phyloP scores from a whole-genome alignment of 768 basidiomycete species.

The Serendipita vermifera region DNA sequence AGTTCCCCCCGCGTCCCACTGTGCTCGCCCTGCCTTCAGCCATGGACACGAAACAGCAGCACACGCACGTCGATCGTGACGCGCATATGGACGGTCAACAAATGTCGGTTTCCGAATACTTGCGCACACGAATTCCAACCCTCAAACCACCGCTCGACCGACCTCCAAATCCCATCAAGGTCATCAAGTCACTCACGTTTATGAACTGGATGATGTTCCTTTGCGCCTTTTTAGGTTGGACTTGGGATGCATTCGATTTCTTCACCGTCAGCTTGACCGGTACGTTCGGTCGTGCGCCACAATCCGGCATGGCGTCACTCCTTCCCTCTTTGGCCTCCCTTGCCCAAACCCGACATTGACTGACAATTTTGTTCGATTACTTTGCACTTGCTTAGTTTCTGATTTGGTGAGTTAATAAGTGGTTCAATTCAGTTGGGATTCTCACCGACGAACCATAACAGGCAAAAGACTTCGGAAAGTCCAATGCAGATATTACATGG shows the following conservation, averaged over 20 bases:
- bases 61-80: not conserved
- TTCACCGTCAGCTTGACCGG: constrained; percentile 43
- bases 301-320: too few species aligned
- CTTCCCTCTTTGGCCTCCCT: too few species aligned
- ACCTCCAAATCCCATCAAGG: constrained; percentile 2
- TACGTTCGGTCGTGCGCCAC: not conserved
- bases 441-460: too few species aligned
- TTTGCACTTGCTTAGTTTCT: too few species aligned
- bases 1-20: too few species aligned
- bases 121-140: not conserved
- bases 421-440: too few species aligned
- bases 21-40: too few species aligned
- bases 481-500: constrained; percentile 5
- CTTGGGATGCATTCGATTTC: constrained; percentile 76
- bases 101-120: not conserved
- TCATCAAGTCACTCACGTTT: not conserved
- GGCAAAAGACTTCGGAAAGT: constrained; percentile 4
- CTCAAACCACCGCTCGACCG: not conserved
- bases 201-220: not conserved
- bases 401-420: too few species aligned
- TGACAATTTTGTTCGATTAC: too few species aligned
- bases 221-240: constrained; percentile 49
- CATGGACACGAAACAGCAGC: too few species aligned
- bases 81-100: not conserved
- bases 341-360: too few species aligned